Percentiles rank a stretch among this genome's conserved stretches.
These are phyloP conservation scores for barrel medic (Medicago truncatula) DNA, from an alignment of 306 rosid genomes.

Conservation along the genomic window MtrunA17r5.0-ANR NC_053044.1:45872001-45872500, in stretches of 20 bases:
- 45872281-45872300: neutral
- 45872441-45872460: conserved; percentile 46
- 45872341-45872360: conserved; percentile 48
- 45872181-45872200: conserved; percentile 49
- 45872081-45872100: conserved; percentile 30
- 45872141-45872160: conserved; percentile 28
- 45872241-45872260: neutral
- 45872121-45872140: conserved; percentile 34
- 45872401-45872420: conserved; percentile 60
- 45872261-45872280: neutral
- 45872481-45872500: conserved; percentile 53
- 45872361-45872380: conserved; percentile 67
- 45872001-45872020: conserved; percentile 39
- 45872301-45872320: conserved; percentile 41
- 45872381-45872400: conserved; percentile 28
- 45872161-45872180: conserved; percentile 32
- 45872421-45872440: conserved; percentile 20
- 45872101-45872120: conserved; percentile 59
- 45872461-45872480: conserved; percentile 6
- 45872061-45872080: conserved; percentile 51
- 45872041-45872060: neutral
- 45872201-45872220: conserved; percentile 43
- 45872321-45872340: conserved; percentile 55
- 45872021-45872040: conserved; percentile 51
- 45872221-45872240: neutral